Conservation (phyloP, 2,329 filamentous ascomycete species). For the Trichoderma oligosporum region DNA sequence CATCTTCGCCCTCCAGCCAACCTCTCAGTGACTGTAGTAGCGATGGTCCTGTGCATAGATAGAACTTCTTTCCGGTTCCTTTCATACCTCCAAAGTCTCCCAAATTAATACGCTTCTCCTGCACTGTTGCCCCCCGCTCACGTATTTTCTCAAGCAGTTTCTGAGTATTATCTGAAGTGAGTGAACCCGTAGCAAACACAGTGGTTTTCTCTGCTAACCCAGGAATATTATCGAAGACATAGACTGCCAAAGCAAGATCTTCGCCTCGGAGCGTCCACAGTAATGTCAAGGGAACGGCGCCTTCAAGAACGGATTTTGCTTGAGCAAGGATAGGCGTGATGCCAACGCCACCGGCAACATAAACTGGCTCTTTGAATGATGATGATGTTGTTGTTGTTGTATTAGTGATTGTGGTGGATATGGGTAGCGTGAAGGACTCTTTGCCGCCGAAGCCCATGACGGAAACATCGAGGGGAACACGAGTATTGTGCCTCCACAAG, state of each 20-base stretch:
- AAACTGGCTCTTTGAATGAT: constrained; percentile 44
- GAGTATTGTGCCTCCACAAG: constrained; percentile 56
- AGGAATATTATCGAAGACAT: constrained; percentile 52
- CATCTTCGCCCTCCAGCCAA: constrained; percentile 54
- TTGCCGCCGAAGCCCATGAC: constrained; percentile 71
- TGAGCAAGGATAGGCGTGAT: constrained; percentile 79
- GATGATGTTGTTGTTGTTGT: too few species aligned
- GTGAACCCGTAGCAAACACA: constrained; percentile 61
- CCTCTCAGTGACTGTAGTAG: constrained; percentile 40
- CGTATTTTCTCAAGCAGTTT: constrained; percentile 35
- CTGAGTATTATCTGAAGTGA: constrained; percentile 17
- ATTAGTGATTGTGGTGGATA: neutral
- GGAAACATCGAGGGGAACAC: constrained; percentile 57
- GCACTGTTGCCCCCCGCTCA: constrained; percentile 34
- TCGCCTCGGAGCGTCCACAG: constrained; percentile 64
- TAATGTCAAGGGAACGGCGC: constrained; percentile 45
- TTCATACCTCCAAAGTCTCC: constrained; percentile 42
- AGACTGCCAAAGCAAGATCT: constrained; percentile 60
- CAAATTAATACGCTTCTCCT: constrained; percentile 37
- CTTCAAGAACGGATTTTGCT: constrained; percentile 45
- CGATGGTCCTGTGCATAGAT: constrained; percentile 45
- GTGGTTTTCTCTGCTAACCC: constrained; percentile 50
- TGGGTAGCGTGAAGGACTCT: constrained; percentile 40
- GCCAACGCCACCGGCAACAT: constrained; percentile 75
- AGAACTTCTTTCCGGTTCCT: constrained; percentile 46